Conservation (phyloP, 176 grass and related monocot genomes). For the Tillandsia leiboldiana region DNA sequence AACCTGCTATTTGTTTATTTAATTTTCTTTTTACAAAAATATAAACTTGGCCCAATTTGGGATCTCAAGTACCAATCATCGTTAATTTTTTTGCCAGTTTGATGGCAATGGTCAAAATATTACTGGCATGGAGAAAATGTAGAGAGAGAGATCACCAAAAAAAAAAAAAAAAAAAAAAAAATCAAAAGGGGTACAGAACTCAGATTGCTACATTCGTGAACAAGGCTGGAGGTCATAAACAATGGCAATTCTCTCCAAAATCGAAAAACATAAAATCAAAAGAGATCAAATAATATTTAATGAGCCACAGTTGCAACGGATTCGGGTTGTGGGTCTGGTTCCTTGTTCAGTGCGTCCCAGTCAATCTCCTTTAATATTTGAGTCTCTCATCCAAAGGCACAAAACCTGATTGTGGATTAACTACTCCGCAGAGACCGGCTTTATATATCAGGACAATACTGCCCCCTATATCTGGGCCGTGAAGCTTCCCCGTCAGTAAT, state of each 20-base stretch:
- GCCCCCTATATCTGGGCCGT: slow-evolving; percentile 73
- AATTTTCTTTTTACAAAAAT: too few species aligned
- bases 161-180: too few species aligned
- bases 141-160: too few species aligned
- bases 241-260: neutral
- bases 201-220: too few species aligned
- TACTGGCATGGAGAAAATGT: too few species aligned
- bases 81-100: too few species aligned
- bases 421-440: slow-evolving; percentile 45
- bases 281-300: slow-evolving; percentile 9
- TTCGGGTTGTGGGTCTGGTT: slow-evolving; percentile 31
- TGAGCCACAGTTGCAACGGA: slow-evolving; percentile 24
- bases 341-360: slow-evolving; percentile 53
- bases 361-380: slow-evolving; percentile 59
- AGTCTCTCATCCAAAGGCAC: slow-evolving; percentile 66
- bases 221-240: too few species aligned
- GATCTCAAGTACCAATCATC: too few species aligned
- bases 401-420: slow-evolving; percentile 44
- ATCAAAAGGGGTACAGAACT: too few species aligned
- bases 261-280: neutral
- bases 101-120: too few species aligned
- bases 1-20: too few species aligned
- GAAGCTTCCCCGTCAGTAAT: slow-evolving; percentile 78
- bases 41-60: too few species aligned
- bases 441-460: slow-evolving; percentile 68